phyloP scores from a whole-genome alignment of 345 rosid genomes.

The Bruguiera sexangula region DNA sequence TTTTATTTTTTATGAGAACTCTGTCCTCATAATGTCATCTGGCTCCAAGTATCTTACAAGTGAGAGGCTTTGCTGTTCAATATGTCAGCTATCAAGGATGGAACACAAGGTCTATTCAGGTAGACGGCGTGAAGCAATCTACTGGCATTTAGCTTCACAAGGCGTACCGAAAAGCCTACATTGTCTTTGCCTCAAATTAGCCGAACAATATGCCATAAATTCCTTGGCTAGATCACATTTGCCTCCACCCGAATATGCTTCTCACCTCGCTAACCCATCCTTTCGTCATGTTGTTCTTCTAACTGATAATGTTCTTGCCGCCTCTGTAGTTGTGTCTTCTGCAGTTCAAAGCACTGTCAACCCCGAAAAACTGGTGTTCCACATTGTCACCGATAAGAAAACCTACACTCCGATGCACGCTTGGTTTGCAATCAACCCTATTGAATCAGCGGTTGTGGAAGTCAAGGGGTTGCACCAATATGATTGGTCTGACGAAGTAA shows the following conservation, averaged over 20 bases:
- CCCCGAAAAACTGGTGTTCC: constrained; percentile 77
- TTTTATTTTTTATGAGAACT: neutral
- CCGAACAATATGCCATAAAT: constrained; percentile 86
- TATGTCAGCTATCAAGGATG: constrained; percentile 61
- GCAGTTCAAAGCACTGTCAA: constrained; percentile 51
- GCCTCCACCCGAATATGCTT: constrained; percentile 73
- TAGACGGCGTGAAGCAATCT: constrained; percentile 63
- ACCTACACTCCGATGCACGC: constrained; percentile 92
- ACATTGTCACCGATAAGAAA: constrained; percentile 89
- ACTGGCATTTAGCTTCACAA: constrained; percentile 90
- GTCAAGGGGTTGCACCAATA: constrained; percentile 90
- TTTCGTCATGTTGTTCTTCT: constrained; percentile 70
- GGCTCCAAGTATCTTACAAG: neutral
- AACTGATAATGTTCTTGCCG: constrained; percentile 88
- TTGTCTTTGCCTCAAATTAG: constrained; percentile 78
- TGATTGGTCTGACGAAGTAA: constrained; percentile 82
- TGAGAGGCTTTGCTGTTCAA: constrained; percentile 4
- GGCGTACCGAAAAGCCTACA: constrained; percentile 81
- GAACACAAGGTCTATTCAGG: constrained; percentile 72
- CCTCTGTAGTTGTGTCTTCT: constrained; percentile 83
- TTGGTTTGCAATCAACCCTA: constrained; percentile 82
- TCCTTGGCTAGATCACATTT: constrained; percentile 71
- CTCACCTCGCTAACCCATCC: constrained; percentile 64
- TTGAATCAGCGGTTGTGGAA: constrained; percentile 67
- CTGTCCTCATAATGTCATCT: neutral